A percentile compares a stretch with the other conserved stretches of the same genome.
These are phyloP conservation scores for Diaporthe sp. DNA, from an alignment of 2,329 filamentous ascomycete species.

Conservation along the genomic window DNA sequence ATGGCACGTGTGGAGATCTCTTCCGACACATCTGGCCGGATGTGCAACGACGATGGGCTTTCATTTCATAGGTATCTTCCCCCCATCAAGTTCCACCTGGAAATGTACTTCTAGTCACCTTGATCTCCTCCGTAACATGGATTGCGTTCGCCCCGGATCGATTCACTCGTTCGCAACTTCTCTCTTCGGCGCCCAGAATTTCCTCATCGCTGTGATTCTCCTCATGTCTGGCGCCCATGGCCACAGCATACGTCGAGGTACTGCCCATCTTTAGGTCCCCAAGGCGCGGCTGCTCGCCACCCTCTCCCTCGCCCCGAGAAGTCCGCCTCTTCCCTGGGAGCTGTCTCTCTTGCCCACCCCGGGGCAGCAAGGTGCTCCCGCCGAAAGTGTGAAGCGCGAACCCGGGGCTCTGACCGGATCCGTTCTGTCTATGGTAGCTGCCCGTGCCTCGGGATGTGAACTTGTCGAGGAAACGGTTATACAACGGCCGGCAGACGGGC, in stretches of 20 bases:
- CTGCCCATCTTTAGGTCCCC: not conserved
- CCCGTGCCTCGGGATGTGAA: not conserved
- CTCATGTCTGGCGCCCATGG: not conserved
- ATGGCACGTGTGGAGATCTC: not conserved
- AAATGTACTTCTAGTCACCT: not conserved
- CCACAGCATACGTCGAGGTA: not conserved
- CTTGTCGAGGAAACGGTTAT: slow-evolving; percentile 30
- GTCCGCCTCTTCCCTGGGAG: not conserved
- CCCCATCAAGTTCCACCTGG: not conserved
- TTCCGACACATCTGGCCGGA: not conserved
- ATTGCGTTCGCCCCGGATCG: not conserved
- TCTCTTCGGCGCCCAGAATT: not conserved
- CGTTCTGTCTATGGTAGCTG: not conserved
- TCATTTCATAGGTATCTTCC: not conserved
- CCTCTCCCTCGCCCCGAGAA: not conserved
- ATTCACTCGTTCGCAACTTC: too few species aligned
- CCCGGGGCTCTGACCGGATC: not conserved
- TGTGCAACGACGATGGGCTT: not conserved
- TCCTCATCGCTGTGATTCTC: not conserved
- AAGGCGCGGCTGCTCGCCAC: not conserved
- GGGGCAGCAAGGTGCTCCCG: not conserved
- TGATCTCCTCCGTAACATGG: not conserved
- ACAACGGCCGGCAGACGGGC: slow-evolving; percentile 52
- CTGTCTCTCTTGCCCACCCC: not conserved
- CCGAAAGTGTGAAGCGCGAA: slow-evolving; percentile 11